These are phyloP conservation scores for Vicia faba DNA, from an alignment of 306 rosid species.

Conservation along the genomic window DNA sequence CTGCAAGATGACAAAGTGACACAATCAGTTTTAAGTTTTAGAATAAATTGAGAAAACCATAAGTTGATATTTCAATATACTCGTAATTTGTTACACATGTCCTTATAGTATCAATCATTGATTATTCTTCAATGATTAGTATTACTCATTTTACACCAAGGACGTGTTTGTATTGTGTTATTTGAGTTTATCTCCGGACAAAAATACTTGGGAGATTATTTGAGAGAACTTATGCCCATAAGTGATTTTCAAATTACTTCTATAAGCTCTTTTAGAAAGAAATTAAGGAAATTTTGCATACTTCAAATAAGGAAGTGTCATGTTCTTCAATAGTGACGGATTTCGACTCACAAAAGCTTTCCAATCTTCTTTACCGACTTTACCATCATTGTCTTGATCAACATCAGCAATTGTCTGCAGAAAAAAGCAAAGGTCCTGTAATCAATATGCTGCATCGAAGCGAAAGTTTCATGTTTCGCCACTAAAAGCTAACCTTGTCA, in stretches of 20 bases:
- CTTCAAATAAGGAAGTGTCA: constrained; percentile 93
- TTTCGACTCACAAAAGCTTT: constrained; percentile 55
- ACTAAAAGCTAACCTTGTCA: constrained; percentile 51
- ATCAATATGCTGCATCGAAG: background rate
- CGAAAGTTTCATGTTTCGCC: constrained; percentile 19
- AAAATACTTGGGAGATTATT: no score
- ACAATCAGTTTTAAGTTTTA: constrained; percentile 9
- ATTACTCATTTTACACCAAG: no score
- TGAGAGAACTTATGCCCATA: no score
- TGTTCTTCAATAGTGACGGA: constrained; percentile 71
- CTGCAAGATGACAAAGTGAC: constrained; percentile 43
- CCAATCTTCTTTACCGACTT: constrained; percentile 80
- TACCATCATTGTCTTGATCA: constrained; percentile 73
- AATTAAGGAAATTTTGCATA: constrained; percentile 44
- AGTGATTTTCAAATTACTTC: no score
- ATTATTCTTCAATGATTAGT: no score
- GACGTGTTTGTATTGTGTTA: no score
- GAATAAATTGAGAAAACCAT: background rate
- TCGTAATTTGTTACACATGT: no score
- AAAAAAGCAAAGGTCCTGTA: constrained; percentile 8
- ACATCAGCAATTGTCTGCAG: constrained; percentile 75
- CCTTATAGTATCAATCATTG: no score
- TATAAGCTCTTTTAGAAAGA: no score
- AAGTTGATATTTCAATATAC: background rate
- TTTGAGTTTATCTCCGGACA: no score